Evolutionary conservation across 768 basidiomycete genomes (phyloP), one percentile per base, ranked within the genome.

Genomic region (Amylocystis lapponica): DNA sequence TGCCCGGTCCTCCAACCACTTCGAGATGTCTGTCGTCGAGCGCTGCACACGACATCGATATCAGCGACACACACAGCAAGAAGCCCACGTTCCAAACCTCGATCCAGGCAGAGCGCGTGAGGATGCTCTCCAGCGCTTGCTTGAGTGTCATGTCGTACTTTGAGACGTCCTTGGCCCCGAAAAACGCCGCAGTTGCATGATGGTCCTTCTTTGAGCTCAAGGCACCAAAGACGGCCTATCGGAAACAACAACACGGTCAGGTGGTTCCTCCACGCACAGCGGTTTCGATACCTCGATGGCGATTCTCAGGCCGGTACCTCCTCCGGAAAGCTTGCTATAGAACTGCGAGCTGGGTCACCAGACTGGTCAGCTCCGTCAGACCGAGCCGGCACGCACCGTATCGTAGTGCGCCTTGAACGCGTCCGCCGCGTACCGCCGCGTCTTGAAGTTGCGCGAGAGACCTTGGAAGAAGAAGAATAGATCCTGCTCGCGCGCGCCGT

Each of bases 131-230:
- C 52, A 88, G 52, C 5, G 75, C 70, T 58, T 92, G 87, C 1
- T 74, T 69, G 35, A 90, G 66, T 2, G 71, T 66, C 58, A 83
- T 67, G 52, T 71, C 66, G 64, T 78, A 88, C 62, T 81, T 86
- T 41, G 81, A 78, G 5, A 71, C 78, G 61, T 87, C 79, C 63
- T 79, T 83, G 57, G 81, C 84, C 71, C 81, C 75, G 72, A 92
- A 97, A 72, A 89, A 95, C 4, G 64, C 74, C 39, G 73, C 72
- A 13, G 79, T 71, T 16, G 67, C 69, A 39, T 79, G 65, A 31
- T 75, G 70, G 64, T 96, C 94, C 46, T 76, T 62, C 48, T 81
- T 66, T 17, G 76, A 78, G n/a, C n/a, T n/a, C n/a, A n/a, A n/a
- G n/a, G n/a, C n/a, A n/a, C n/a, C n/a, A n/a, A n/a, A n/a, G n/a